Evolutionary conservation across 306 rosid genomes (phyloP), one percentile per base, ranked within the genome.

Genomic region (Sphenostylis stenocarpa): DNA sequence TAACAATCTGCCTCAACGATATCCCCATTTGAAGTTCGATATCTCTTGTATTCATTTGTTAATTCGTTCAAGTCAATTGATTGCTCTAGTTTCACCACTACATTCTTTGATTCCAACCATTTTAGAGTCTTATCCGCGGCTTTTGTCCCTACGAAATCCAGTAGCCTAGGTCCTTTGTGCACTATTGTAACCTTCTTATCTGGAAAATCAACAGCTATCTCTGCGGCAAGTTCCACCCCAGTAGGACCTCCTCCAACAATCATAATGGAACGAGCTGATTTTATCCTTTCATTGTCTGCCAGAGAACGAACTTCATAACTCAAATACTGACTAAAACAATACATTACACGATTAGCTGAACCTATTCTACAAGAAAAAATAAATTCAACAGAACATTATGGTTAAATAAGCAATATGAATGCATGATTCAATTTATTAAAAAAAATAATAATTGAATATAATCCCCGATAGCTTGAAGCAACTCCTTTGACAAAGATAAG

Each of bases 241-340:
- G 88, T 87, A 13, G 96, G 98, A 60, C 98, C 98, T 8, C 98
- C 98, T 72, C 94, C 98, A 67, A 94, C 86, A 57, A 94, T 85
- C 85, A 94, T 77, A 79, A 94, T 86, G 44, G 97, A 91, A 11
- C 15, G 31, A 41, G 98, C 87, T 7, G 91, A 84, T 56, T 76
- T 82, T 63, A 94, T 94, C 88, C 82, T 88, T 58, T 71, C 74
- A 68, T 83, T 63, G 45, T 88, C 98, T 91, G 87, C 60, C 72
- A 82, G 41, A 48, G 80, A 64, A 87, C 36, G 45, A 72, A 67
- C 45, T 47, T 62, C 44, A 77, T 73, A n/a, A 57, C 38, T 81
- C 75, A 77, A 47, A 33, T 13, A 29, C 23, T 62, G 44, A 44
- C 41, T 29, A 45, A 47, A 26, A 41, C 72, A 68, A 76, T 29